Percentiles rank a stretch among this genome's conserved stretches.
phyloP scores from a whole-genome alignment of 495 filamentous ascomycete genomes.

The Penicillium argentinense region DNA sequence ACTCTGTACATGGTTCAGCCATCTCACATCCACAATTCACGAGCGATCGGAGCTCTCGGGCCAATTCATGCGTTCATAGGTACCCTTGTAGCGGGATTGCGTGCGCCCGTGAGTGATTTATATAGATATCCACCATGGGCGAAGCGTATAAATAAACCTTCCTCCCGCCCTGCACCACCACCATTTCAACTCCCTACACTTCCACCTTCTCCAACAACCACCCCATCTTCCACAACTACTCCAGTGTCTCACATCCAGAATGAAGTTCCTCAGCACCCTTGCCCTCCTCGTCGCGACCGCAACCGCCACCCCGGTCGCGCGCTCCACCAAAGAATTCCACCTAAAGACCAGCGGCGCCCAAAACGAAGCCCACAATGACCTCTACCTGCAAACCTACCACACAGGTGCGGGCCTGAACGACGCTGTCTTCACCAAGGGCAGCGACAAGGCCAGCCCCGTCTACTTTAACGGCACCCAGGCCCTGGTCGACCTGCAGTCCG shows the following conservation, averaged over 20 bases:
- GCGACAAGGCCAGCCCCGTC: slow-evolving; percentile 23
- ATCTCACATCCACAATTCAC: not conserved
- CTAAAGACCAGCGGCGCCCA: slow-evolving; percentile 41
- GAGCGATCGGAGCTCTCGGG: not conserved
- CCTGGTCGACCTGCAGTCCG: slow-evolving; percentile 10
- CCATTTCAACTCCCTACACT: not conserved
- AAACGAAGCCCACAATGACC: slow-evolving; percentile 36
- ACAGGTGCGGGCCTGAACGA: slow-evolving; percentile 49
- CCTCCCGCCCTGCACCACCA: not conserved
- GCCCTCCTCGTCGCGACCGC: slow-evolving; percentile 28
- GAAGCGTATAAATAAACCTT: slow-evolving; percentile 4
- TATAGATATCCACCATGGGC: not conserved
- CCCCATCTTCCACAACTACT: not conserved
- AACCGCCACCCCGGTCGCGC: slow-evolving; percentile 22
- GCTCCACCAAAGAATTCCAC: slow-evolving; percentile 33
- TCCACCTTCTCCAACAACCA: too few relatives aligned
- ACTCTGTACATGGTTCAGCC: not conserved
- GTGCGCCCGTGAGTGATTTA: slow-evolving; percentile 2
- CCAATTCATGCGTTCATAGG: too few relatives aligned
- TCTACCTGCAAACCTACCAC: slow-evolving; percentile 50
- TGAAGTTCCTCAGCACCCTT: slow-evolving; percentile 37
- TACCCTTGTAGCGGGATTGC: too few relatives aligned
- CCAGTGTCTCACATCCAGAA: slow-evolving; percentile 15
- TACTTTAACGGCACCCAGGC: slow-evolving; percentile 44
- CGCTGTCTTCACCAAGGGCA: slow-evolving; percentile 35